Base-by-base conservation (phyloP, 192 early-diverging fungal genomes). In the Podila verticillata region DNA sequence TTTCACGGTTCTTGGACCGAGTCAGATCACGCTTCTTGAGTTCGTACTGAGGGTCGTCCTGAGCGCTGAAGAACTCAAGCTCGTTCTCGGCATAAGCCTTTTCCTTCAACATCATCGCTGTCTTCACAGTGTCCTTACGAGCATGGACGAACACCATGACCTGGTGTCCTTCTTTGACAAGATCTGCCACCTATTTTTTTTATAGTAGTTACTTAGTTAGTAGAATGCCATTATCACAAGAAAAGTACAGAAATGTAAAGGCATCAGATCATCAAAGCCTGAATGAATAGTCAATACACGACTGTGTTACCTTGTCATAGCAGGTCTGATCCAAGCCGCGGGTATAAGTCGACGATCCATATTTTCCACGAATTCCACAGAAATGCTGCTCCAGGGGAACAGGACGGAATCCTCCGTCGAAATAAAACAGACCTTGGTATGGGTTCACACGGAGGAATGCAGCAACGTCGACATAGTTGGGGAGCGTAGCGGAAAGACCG, bases 91-190 rank as follows among this genome's bases (percentile, higher is more conserved):
- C 69, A 49, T 65, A 44, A 1, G 95, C 96, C 78, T 91, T 90
- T 54, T 95, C 92, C 22, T 89, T 83, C 22, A 99, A 68, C 65
- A 88, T 89, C 82, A 92, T 87, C 3, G 97, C 96, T 0, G 96
- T 98, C 68, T 93, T 94, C n/a, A 96, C 97, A 7, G 98, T 99
- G 63, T 98, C 98, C 75, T 99, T 99, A 51, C 97, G 92, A 6
- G 98, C 90, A 71, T 99, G 97, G 36, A 99, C 98, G 90, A 99
- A 99, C 7, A 99, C 95, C 97, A 99, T 98, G 29, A 99, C 97
- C 82, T 99, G 98, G 82, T 96, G 92, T 0, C 94, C 95, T 29
- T 93, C 89, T 0, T 89, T 86, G 47, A 99, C 91, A 15, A 94
- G 82, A 22, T 87, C 84, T 26, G 81, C 75, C 26, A 92, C 91